phyloP scores from a whole-genome alignment of 2,329 filamentous ascomycete genomes.

The Aspergillus texensis region DNA sequence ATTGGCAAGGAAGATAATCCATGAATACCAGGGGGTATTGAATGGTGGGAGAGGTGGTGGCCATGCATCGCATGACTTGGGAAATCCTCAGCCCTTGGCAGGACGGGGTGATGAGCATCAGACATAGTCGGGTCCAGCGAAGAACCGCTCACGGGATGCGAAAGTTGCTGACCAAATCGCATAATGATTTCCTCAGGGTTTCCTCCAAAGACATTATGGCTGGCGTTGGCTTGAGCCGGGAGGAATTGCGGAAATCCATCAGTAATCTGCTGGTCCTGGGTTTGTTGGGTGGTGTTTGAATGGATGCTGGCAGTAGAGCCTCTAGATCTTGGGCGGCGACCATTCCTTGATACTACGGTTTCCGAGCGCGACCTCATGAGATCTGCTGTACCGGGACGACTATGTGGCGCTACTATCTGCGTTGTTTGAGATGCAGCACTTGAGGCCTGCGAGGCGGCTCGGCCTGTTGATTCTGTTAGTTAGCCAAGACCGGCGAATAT shows the following conservation, averaged over 20 bases:
- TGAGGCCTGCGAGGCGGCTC: conserved; percentile 40
- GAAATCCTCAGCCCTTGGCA: conserved; percentile 43
- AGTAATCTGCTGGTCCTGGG: conserved; percentile 44
- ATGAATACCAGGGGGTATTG: conserved; percentile 40
- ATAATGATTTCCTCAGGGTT: conserved; percentile 51
- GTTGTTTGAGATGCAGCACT: conserved; percentile 42
- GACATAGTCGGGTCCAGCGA: conserved; percentile 42
- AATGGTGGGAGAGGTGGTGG: conserved; percentile 40
- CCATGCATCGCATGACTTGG: conserved; percentile 36
- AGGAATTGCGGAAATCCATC: conserved; percentile 45
- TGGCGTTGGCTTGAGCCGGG: conserved; percentile 35
- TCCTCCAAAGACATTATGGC: conserved; percentile 40
- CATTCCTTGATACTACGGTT: conserved; percentile 41
- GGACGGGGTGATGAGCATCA: conserved; percentile 37
- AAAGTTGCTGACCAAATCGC: conserved; percentile 47
- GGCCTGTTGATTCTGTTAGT: conserved; percentile 28
- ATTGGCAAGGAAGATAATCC: conserved; percentile 36
- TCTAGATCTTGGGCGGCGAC: conserved; percentile 47
- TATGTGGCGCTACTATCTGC: conserved; percentile 40
- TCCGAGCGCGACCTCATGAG: conserved; percentile 45
- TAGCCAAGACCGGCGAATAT: conserved; percentile 12
- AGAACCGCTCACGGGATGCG: conserved; percentile 39
- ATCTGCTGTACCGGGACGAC: conserved; percentile 45
- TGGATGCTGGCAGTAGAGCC: conserved; percentile 52
- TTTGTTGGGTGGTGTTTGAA: conserved; percentile 49